Percentiles rank a stretch among this genome's conserved stretches.
Conservation (phyloP, 192 early-diverging fungal species). For the Podila epicladia region DNA sequence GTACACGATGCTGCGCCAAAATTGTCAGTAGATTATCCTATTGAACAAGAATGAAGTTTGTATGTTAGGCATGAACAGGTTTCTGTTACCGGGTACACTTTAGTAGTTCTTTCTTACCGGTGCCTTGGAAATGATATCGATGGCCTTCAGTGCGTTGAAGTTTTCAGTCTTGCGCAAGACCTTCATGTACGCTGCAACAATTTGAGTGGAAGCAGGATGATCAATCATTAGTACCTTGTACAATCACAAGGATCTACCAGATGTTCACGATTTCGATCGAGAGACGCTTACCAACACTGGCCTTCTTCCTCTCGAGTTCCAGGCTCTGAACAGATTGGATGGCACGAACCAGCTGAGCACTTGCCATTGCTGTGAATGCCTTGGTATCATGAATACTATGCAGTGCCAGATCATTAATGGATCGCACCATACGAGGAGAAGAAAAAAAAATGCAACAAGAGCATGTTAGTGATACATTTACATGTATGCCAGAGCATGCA, state of each 20-base stretch:
- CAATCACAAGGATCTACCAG: no score
- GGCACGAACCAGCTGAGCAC: conserved; percentile 37
- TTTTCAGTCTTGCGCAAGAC: conserved; percentile 27
- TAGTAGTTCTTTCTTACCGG: conserved; percentile 52
- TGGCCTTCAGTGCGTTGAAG: conserved; percentile 49
- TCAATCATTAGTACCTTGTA: not conserved
- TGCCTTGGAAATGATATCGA: conserved; percentile 59
- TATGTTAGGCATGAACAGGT: not conserved
- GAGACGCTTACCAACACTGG: conserved; percentile 26
- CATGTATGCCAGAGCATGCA: no score
- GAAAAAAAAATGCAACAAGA: no score
- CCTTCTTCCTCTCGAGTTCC: conserved; percentile 7
- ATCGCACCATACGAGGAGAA: no score
- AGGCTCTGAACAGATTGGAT: conserved; percentile 24
- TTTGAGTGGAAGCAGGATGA: not conserved
- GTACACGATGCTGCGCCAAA: conserved; percentile 33
- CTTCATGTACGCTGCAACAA: conserved; percentile 33
- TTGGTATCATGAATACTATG: conserved; percentile 44
- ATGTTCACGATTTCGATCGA: not conserved
- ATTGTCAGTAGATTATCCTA: conserved; percentile 48
- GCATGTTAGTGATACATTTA: no score
- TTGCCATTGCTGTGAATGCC: conserved; percentile 46
- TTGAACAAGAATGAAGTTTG: not conserved
- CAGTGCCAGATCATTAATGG: no score
- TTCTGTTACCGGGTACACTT: not conserved